Percentiles rank a stretch among this genome's conserved stretches.
phyloP scores from a whole-genome alignment of 2,329 filamentous ascomycete species.

The Ceratocystis destructans region DNA sequence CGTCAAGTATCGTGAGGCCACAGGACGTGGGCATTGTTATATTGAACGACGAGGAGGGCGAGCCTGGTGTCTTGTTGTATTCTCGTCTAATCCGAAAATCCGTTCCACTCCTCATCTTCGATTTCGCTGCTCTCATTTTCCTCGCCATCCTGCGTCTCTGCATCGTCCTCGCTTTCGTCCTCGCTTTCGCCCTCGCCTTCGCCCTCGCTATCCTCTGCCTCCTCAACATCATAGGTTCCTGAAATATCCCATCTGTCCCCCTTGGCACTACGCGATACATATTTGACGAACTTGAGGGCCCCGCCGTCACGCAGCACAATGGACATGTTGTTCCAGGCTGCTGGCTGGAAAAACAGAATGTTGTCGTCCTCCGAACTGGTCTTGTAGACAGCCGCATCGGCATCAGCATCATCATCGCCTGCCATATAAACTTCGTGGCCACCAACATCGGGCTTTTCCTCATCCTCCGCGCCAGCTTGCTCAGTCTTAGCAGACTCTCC shows the following conservation, averaged over 20 bases:
- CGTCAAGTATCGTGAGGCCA: background rate
- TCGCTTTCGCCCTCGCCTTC: conserved; percentile 29
- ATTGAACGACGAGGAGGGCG: background rate
- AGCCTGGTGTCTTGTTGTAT: background rate
- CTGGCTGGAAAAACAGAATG: conserved; percentile 49
- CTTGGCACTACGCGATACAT: conserved; percentile 66
- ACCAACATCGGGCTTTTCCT: conserved; percentile 43
- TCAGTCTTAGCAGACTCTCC: conserved; percentile 24
- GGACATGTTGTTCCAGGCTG: conserved; percentile 78
- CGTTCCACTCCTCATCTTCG: conserved; percentile 13
- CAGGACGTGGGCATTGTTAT: background rate
- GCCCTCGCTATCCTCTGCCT: conserved; percentile 34
- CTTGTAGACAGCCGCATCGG: conserved; percentile 80
- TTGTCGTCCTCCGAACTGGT: conserved; percentile 61
- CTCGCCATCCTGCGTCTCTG: conserved; percentile 23
- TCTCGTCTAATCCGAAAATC: conserved; percentile 16
- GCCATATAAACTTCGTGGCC: conserved; percentile 92
- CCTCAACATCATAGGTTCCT: conserved; percentile 60
- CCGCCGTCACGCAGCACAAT: conserved; percentile 80
- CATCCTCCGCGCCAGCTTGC: conserved; percentile 26
- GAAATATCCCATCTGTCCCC: conserved; percentile 90
- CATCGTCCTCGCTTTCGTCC: conserved; percentile 25
- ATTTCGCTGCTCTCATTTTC: conserved; percentile 12
- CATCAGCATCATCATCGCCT: conserved; percentile 56
- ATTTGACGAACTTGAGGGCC: conserved; percentile 88